Evolutionary conservation across 257 asterid genomes (phyloP), one percentile per base, ranked within the genome.

Genomic region (Nicotiana attenuata): DNA sequence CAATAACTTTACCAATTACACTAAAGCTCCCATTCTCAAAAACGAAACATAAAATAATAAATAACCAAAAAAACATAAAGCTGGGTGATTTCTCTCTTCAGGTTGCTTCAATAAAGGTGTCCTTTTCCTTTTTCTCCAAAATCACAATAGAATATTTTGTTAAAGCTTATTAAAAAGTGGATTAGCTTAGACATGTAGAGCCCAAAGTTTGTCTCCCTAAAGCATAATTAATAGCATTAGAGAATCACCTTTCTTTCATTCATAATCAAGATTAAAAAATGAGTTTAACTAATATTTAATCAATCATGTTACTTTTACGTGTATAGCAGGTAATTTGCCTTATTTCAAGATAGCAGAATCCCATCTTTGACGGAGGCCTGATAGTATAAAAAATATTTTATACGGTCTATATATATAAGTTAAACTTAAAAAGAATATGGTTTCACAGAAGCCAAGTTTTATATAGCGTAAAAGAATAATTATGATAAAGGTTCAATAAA

Each of bases 101-200:
- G 28, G 78, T 69, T 69, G 78, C 56, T 38, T 38, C 57, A 38
- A 75, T 75, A 75, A 45, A 75, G 35, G 81, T 61, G 53, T 13
- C n/a, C 15, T 73, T 50, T 71, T 73, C 50, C 9, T 73, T 47
- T 73, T 73, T 50, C 79, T 64, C 16, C 59, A 78, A 78, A 78
- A 35, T 78, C 82, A 38, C 45, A 20, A 78, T 78, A 78, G 45
- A 60, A 78, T 78, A 78, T 38, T 33, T 78, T 7, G 9, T 59
- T 60, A 11, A 78, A 78, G 82, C 56, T 59, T 59, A 31, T 29
- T 78, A 35, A 78, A 78, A 55, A 78, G 73, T 78, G 73, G 59
- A 60, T 64, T 78, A 78, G 41, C 59, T 10, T 31, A 60, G 82
- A 60, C 82, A 78, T 78, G 82, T 60, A 78, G 56, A 78, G 82